These are phyloP conservation scores for Euphrasia arctica DNA, from an alignment of 305 asterid species.

Conservation along the genomic window DNA sequence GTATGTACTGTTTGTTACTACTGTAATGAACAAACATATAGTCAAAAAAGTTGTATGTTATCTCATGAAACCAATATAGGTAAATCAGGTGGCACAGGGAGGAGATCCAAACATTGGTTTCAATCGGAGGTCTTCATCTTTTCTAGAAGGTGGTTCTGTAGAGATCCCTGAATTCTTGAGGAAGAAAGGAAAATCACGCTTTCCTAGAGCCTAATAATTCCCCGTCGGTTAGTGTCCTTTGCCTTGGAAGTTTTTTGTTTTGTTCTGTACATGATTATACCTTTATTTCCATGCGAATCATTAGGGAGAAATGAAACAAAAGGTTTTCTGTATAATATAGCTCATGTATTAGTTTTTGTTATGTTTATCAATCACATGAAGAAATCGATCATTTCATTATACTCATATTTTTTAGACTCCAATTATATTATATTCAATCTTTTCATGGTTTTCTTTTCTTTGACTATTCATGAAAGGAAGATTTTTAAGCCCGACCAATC, in stretches of 20 bases:
- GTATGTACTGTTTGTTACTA: conserved; percentile 30
- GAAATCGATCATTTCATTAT: too few relatives aligned
- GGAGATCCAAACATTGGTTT: conserved; percentile 54
- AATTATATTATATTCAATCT: too few relatives aligned
- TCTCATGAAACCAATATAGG: conserved; percentile 36
- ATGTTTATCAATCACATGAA: too few relatives aligned
- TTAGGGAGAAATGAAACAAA: too few relatives aligned
- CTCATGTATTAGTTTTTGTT: too few relatives aligned
- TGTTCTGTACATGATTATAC: conserved; percentile 39
- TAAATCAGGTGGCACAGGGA: conserved; percentile 53
- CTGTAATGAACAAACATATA: background rate
- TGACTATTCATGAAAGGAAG: too few relatives aligned
- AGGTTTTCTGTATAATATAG: too few relatives aligned
- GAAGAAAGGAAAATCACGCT: conserved; percentile 81
- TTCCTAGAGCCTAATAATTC: conserved; percentile 59
- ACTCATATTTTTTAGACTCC: too few relatives aligned
- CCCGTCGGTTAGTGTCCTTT: background rate
- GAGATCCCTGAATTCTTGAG: conserved; percentile 85
- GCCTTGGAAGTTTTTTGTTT: background rate
- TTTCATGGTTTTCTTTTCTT: too few relatives aligned
- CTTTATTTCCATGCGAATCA: background rate
- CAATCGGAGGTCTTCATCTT: conserved; percentile 60
- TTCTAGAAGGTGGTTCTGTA: conserved; percentile 65
- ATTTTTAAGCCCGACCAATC: too few relatives aligned
- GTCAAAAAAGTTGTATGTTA: conserved; percentile 23